Conservation (phyloP, 1,284 basidiomycete genomes). For the Ceratobasidium papillatum region DNA sequence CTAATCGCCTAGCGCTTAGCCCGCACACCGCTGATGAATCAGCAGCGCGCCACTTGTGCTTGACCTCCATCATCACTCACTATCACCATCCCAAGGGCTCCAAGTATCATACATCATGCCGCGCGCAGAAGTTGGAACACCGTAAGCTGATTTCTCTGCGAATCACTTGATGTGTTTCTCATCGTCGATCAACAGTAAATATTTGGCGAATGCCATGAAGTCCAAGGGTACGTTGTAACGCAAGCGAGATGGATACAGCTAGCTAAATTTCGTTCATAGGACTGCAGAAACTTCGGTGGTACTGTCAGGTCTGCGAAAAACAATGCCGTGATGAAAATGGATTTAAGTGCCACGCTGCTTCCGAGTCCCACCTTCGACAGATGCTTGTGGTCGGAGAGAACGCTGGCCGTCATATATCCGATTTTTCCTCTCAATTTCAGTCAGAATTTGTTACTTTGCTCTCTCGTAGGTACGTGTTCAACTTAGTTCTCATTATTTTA, state of each 20-base stretch:
- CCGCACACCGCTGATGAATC: constrained; percentile 11
- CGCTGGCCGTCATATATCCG: constrained; percentile 89
- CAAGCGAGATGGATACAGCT: neutral
- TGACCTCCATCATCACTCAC: constrained; percentile 5
- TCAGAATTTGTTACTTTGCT: constrained; percentile 90
- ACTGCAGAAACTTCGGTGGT: constrained; percentile 91
- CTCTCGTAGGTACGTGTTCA: constrained; percentile 70
- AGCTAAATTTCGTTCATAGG: constrained; percentile 49
- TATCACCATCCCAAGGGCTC: neutral
- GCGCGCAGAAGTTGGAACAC: constrained; percentile 75
- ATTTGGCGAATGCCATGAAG: constrained; percentile 94
- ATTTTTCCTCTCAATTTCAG: constrained; percentile 91
- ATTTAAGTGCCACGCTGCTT: constrained; percentile 90
- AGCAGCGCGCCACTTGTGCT: constrained; percentile 5
- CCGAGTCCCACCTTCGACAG: constrained; percentile 91
- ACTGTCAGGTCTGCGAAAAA: constrained; percentile 96
- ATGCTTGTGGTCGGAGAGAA: constrained; percentile 95
- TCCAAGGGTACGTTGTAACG: constrained; percentile 69
- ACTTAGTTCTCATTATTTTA: neutral
- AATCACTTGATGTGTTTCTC: neutral
- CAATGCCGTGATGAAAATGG: constrained; percentile 97
- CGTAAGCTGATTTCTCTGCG: constrained; percentile 50
- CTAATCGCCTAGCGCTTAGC: neutral
- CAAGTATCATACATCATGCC: constrained; percentile 40
- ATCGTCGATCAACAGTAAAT: constrained; percentile 60